Base-by-base conservation (phyloP, 352 stramenopile species). In the Pythium dissimile region DNA sequence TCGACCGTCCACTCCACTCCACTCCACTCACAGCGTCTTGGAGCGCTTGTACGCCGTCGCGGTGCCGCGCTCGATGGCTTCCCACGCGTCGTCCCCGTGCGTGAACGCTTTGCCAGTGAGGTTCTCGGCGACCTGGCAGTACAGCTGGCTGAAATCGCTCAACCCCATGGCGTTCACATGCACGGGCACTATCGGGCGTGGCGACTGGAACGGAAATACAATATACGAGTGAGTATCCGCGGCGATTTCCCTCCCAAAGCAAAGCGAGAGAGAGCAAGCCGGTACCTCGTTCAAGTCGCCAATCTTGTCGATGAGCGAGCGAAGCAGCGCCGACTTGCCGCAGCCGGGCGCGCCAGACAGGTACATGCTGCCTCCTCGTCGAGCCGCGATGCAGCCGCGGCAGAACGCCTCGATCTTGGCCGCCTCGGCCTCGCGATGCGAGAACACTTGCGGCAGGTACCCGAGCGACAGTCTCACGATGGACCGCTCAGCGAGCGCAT, bases 91-190 rank as follows among this genome's bases (percentile, higher is more conserved):
- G 10, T 79, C 73, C 28, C 62, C 66, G 44, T 73, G 67, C 0
- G 46, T 49, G 58, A 76, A 89, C 3, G 57, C 38, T 16, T 82
- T 72, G 15, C 71, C 74, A 0, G 76, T 89, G 11, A 91, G 59
- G 28, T 61, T 39, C 44, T 77, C 54, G 4, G 85, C 85, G 6
- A 93, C 63, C 35, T 86, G 56, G 41, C 72, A 81, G 38, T 80
- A 87, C 3, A 94, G 47, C 24, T 69, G 28, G 32, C 71, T 15
- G 67, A 73, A 69, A 32, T 89, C 64, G 23, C 64, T 71, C 46
- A 94, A 52, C 0, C 72, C 59, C 76, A 93, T 89, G 2, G 85
- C 85, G 46, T 94, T 94, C 10, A 93, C 38, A 59, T 91, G 82
- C 26, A 72, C 61, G 18, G 74, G 59, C 31, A 89, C 62, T 5